Base-by-base conservation (phyloP, 768 basidiomycete species). In the Hericium rajendrae region DNA sequence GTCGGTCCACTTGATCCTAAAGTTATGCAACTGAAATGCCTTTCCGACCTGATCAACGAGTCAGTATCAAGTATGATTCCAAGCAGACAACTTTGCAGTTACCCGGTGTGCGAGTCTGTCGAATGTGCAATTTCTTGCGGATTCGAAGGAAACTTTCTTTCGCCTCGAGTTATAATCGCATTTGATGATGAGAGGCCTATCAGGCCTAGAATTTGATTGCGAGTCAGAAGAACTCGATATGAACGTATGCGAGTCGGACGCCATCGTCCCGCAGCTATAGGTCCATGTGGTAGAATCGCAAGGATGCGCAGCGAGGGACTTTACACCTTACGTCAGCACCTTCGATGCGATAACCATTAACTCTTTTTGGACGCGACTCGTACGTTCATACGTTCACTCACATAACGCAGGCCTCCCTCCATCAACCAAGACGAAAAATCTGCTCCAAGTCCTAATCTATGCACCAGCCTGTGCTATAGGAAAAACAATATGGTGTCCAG, bases 131-230 rank as follows among this genome's bases (percentile, higher is more conserved):
- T 85, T 87, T 37, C 82, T 78, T 37, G 91, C 88, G 16, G 88
- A 87, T 15, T 76, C 76, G 68, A 94, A 97, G 16, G 78, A 84
- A 59, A 97, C 88, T 63, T 84, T 76, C 68, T 91, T 87, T 64
- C 80, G 80, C 67, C 76, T 80, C 51, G 79, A 74, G 64, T 91
- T 88, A 71, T 88, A 88, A 8, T 80, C 79, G 72, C 91, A 94
- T 73, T 89, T 92, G 41, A 97, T 84, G 57, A 87, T 78, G 26
- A 97, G 77, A 2, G 86, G 84, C 64, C 82, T 84, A 69, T 92
- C 88, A 38, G 88, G 87, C 4, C 59, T 24, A 51, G 49, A 6
- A 22, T 51, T 51, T 12, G 49, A 22, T 24, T 51, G 49, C 2
- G 18, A 18, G 2, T 15, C 15, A 4, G 49, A 51, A 20, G 49